A percentile compares a stretch with the other conserved stretches of the same genome.
phyloP scores from a whole-genome alignment of 2,329 filamentous ascomycete species.

The Alternaria arbusti region DNA sequence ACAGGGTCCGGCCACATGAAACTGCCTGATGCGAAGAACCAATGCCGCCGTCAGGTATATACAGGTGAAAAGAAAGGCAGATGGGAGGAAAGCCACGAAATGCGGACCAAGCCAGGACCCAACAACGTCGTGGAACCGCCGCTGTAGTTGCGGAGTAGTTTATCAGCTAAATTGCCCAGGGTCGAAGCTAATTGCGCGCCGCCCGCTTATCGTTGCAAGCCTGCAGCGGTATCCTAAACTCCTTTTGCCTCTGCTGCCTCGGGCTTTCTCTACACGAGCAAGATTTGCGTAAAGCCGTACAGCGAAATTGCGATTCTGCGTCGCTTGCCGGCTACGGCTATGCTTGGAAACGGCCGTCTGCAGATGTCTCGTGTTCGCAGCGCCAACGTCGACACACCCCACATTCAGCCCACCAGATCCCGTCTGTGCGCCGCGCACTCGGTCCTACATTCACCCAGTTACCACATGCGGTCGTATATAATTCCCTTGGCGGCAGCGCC shows the following conservation, averaged over 20 bases:
- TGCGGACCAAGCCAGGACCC: neutral
- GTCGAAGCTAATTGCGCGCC: conserved; percentile 15
- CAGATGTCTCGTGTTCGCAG: conserved; percentile 12
- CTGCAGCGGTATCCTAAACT: conserved; percentile 4
- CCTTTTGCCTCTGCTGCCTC: neutral
- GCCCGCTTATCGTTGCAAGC: conserved; percentile 1
- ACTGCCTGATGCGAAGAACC: conserved; percentile 6
- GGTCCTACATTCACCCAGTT: conserved; percentile 3
- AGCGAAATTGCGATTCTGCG: conserved; percentile 4
- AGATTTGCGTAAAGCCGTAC: neutral
- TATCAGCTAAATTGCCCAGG: conserved; percentile 11
- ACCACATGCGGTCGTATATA: neutral
- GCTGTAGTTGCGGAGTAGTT: conserved; percentile 15
- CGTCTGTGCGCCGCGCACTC: conserved; percentile 3
- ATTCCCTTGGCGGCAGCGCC: neutral
- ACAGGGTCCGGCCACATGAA: conserved; percentile 13
- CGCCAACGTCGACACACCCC: conserved; percentile 10
- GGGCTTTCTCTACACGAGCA: neutral
- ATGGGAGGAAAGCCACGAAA: neutral
- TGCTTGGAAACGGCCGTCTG: neutral
- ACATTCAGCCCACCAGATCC: conserved; percentile 6
- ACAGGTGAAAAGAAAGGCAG: neutral
- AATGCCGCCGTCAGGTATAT: conserved; percentile 1
- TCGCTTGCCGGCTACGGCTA: neutral
- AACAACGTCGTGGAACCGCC: conserved; percentile 9